Base-by-base conservation (phyloP, 148 eudicot genomes). In the Rhododendron williamsianum region DNA sequence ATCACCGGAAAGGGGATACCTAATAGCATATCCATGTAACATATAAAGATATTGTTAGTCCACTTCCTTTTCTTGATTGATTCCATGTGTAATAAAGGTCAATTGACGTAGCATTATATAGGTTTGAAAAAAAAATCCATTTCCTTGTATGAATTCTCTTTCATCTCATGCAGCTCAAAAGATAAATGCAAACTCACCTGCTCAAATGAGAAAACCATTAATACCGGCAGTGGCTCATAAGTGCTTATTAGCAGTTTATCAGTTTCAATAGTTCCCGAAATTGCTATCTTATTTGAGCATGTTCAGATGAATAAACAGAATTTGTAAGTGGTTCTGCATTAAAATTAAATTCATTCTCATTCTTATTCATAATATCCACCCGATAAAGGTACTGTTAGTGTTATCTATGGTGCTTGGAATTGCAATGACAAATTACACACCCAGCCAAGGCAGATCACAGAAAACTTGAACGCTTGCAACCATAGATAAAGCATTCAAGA, bases 1-100 rank as follows among this genome's bases (percentile, higher is more conserved):
- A 41, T 84, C 45, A 73, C 60, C 1, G 86, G 81, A 51, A 86
- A 58, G 60, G 90, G 88, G 1, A 83, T 88, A 45, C 90, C 88
- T 49, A 86, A 83, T 86, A 86, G 63, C 82, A 79, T 79, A 49
- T 79, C 63, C 54, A 79, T 79, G 30, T 79, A 51, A 15, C 82
- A 25, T 49, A 46, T 15, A 2, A 2, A 33, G 54, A 46, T n/a
- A 43, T 3, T n/a, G 2, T 10, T 23, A n/a, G 27, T 78, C 33
- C 43, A 45, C 56, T 45, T 41, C 2, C 10, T 46, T 45, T 25
- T 43, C 48, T 7, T 10, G 18, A 49, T 78, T 48, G 9, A 25
- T 12, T n/a, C 36, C 52, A 13, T 33, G 2, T 78, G 36, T 48
- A 78, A 46, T 4, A 43, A 9, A 77, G 12, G 3, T 19, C 27